Conservation (phyloP, 2,329 filamentous ascomycete species). For the Didymella segeticola region DNA sequence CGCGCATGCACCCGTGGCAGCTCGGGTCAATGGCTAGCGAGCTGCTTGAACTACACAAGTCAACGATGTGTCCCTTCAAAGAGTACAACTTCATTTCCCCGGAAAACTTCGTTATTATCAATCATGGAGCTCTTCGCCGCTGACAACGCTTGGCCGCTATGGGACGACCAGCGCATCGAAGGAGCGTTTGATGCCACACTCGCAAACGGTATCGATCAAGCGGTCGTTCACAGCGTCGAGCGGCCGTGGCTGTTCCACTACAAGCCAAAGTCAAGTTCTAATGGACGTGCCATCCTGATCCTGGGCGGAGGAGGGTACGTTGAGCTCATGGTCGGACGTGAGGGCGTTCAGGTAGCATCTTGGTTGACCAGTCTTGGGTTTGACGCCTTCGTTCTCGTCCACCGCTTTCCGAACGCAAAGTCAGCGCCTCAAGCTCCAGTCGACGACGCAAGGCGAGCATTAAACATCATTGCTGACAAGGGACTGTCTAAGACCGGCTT, state of each 20-base stretch:
- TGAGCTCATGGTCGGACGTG: slow-evolving; percentile 28
- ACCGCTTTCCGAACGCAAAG: slow-evolving; percentile 25
- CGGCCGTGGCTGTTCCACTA: slow-evolving; percentile 26
- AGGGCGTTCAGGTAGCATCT: slow-evolving; percentile 26
- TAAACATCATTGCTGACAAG: slow-evolving; percentile 14
- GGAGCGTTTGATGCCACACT: slow-evolving; percentile 16
- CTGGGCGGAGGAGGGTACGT: slow-evolving; percentile 29
- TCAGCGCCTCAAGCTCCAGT: slow-evolving; percentile 22
- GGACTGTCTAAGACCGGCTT: slow-evolving; percentile 1
- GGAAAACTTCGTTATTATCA: not conserved
- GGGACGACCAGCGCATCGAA: slow-evolving; percentile 12
- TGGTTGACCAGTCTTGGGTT: slow-evolving; percentile 27
- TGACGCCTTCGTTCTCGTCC: slow-evolving; percentile 26
- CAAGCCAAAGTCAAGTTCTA: slow-evolving; percentile 4
- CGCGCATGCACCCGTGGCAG: not conserved
- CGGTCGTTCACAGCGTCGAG: slow-evolving; percentile 22
- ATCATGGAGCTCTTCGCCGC: slow-evolving; percentile 3
- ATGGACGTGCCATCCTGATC: slow-evolving; percentile 17
- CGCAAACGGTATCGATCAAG: slow-evolving; percentile 8
- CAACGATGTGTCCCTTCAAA: not conserved
- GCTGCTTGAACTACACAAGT: not conserved
- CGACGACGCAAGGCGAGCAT: slow-evolving; percentile 22
- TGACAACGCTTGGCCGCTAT: slow-evolving; percentile 17
- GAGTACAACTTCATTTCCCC: not conserved
- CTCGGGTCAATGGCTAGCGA: slow-evolving; percentile 17